Base-by-base conservation (phyloP, 1,139 yeast genomes). In the Candida freyschussii region DNA sequence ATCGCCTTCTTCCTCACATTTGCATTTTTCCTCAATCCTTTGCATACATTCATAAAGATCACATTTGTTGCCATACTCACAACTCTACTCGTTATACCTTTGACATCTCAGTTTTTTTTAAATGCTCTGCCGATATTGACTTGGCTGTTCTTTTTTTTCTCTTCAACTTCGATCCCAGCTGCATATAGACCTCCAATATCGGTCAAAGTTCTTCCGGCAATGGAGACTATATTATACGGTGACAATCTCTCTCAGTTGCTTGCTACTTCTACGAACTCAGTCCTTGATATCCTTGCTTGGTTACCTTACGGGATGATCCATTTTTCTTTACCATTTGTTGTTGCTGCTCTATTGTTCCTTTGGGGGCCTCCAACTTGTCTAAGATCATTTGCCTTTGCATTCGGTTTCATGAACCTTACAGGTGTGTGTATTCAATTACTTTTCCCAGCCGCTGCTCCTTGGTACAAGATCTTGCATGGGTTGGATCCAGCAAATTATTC, bases 371-470 rank as follows among this genome's bases (percentile, higher is more conserved):
- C 99, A 34, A 83, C 89, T 6, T 69, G 87, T 8, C 64, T 91
- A 32, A 77, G 95, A 43, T 78, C 87, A 5, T 93, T 81, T 59
- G 96, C 89, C 5, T 85, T 87, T 66, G 93, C 96, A 7, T 87
- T 91, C 62, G 99, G 99, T n/a, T 89, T 84, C 65, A 83, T 91
- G 93, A 91, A 89, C 60, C 64, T 87, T 47, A 55, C 75, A 30
- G 98, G 97, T 27, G 97, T 91, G 16, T 55, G 78, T 29, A 72
- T 75, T 39, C 98, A 91, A 62, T 71, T 86, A 44, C 47, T 77
- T 18, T 87, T 86, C 57, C 97, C 98, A 4, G 86, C 95, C 32
- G 96, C 98, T 40, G 95, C 99, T 21, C 99, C 99, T 21, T 91
- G 99, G 99, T 91, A 93, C 58, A 87, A 87, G 56, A 76, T 75